Percentiles rank a stretch among this genome's conserved stretches.
Conservation (phyloP, 2,329 filamentous ascomycete species). For the Neonectria sp. region DNA sequence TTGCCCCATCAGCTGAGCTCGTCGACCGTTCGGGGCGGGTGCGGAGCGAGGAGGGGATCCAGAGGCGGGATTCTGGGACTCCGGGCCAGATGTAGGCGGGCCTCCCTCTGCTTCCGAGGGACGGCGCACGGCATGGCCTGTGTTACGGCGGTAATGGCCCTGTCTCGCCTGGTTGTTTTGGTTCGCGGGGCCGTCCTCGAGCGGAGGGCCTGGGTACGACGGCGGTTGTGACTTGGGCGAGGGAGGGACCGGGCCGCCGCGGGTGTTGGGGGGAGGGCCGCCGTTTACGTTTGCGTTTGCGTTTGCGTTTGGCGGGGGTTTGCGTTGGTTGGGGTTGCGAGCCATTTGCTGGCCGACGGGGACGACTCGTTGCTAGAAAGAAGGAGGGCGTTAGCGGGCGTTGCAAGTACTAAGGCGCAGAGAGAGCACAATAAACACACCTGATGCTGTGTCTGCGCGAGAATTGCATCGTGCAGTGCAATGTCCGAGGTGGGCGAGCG, state of each 20-base stretch:
- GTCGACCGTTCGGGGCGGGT: constrained; percentile 19
- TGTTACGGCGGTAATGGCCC: constrained; percentile 44
- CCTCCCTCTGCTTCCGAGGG: constrained; percentile 39
- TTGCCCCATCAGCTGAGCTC: constrained; percentile 9
- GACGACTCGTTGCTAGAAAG: constrained; percentile 44
- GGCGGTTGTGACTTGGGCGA: constrained; percentile 37
- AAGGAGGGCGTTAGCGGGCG: constrained; percentile 24
- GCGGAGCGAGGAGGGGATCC: constrained; percentile 33
- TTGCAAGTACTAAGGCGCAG: background rate
- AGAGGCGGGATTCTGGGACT: constrained; percentile 29
- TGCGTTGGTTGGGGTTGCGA: constrained; percentile 41
- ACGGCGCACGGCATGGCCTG: constrained; percentile 32
- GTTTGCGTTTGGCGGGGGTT: constrained; percentile 30
- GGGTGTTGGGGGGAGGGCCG: constrained; percentile 10
- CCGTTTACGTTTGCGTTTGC: background rate
- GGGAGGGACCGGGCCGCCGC: constrained; percentile 28
- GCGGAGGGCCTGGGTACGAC: constrained; percentile 36
- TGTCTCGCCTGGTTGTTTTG: constrained; percentile 32
- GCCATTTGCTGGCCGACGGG: constrained; percentile 40
- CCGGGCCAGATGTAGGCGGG: constrained; percentile 21
- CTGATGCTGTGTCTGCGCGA: constrained; percentile 48
- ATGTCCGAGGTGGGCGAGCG: constrained; percentile 48
- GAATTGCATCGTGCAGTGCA: constrained; percentile 48
- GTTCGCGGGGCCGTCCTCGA: constrained; percentile 34
- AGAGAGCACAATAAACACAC: constrained; percentile 27